Percentiles rank a stretch among this genome's conserved stretches.
Evolutionary conservation across 2,329 filamentous ascomycete genomes (phyloP).

Genomic region (Xylaria sp.): DNA sequence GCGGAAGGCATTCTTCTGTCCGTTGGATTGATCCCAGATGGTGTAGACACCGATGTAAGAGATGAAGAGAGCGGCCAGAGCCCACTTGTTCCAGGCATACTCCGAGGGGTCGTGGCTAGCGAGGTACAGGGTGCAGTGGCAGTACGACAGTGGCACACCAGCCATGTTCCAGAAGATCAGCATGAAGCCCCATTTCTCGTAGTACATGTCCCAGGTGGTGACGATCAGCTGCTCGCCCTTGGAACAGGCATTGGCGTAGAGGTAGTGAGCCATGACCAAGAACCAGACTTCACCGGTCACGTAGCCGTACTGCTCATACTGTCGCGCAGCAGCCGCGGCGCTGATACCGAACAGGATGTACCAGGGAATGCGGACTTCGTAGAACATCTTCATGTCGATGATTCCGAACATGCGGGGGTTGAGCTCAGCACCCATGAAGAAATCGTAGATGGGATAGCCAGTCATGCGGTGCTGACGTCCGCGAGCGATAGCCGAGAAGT

Average conservation of each 20-base stretch:
- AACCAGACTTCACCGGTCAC: constrained; percentile 81
- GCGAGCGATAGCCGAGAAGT: constrained; percentile 74
- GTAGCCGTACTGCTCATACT: constrained; percentile 80
- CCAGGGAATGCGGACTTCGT: constrained; percentile 88
- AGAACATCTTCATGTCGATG: constrained; percentile 95
- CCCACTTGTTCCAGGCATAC: constrained; percentile 70
- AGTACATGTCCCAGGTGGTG: constrained; percentile 94
- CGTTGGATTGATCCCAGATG: constrained; percentile 89
- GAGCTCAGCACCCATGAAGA: constrained; percentile 88
- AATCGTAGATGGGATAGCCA: constrained; percentile 77
- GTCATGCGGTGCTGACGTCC: constrained; percentile 92
- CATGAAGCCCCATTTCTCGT: constrained; percentile 97
- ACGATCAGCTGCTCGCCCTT: constrained; percentile 91
- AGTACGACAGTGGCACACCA: constrained; percentile 85
- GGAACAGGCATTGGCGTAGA: constrained; percentile 87
- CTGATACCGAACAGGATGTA: constrained; percentile 79
- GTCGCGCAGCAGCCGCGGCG: constrained; percentile 69
- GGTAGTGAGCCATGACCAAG: constrained; percentile 80
- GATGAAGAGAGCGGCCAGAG: constrained; percentile 58
- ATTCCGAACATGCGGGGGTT: constrained; percentile 84
- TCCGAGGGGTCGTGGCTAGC: constrained; percentile 74
- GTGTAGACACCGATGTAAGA: constrained; percentile 82
- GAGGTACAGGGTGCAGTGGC: constrained; percentile 86
- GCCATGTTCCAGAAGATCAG: constrained; percentile 96
- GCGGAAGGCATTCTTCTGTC: constrained; percentile 90